Evolutionary conservation across 257 asterid species (phyloP).

Genomic region (Penstemon eatonii): DNA sequence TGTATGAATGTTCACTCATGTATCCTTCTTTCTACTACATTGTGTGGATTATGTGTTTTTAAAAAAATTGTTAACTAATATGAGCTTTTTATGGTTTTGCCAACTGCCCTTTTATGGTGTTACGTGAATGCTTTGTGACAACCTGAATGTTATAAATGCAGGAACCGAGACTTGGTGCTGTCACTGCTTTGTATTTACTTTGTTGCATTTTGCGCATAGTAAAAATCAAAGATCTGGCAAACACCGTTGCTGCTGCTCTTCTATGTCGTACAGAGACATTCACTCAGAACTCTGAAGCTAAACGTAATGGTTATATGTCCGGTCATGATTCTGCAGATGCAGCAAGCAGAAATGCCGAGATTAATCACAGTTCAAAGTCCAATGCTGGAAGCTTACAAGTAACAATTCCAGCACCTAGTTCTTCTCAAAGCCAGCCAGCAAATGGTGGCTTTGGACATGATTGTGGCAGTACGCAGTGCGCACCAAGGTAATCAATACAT

Average conservation of each 20-base stretch:
- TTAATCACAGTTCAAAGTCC: constrained; percentile 30
- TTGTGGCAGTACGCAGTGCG: constrained; percentile 37
- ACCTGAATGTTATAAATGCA: constrained; percentile 43
- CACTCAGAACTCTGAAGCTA: constrained; percentile 48
- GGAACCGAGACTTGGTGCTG: constrained; percentile 76
- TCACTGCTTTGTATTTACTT: constrained; percentile 81
- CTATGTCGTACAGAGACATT: constrained; percentile 60
- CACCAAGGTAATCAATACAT: constrained; percentile 57
- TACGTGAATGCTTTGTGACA: constrained; percentile 25
- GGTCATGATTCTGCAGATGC: constrained; percentile 44
- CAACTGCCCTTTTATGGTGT: constrained; percentile 9
- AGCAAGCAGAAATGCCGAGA: constrained; percentile 33
- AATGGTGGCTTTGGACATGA: constrained; percentile 35
- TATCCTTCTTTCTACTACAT: constrained; percentile 19
- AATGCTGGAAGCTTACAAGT: constrained; percentile 42
- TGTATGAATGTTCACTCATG: constrained; percentile 37
- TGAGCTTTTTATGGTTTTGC: constrained; percentile 20
- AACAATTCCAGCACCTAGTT: constrained; percentile 41
- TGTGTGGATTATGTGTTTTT: constrained; percentile 4
- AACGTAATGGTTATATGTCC: constrained; percentile 58
- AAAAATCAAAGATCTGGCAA: constrained; percentile 95
- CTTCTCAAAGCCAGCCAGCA: constrained; percentile 44
- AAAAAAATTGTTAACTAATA: constrained; percentile 11
- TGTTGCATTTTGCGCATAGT: constrained; percentile 96
- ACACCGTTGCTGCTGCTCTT: constrained; percentile 85